A percentile compares a stretch with the other conserved stretches of the same genome.
Conservation (phyloP, 2,329 filamentous ascomycete species). For the Salinomyces thailandicus region DNA sequence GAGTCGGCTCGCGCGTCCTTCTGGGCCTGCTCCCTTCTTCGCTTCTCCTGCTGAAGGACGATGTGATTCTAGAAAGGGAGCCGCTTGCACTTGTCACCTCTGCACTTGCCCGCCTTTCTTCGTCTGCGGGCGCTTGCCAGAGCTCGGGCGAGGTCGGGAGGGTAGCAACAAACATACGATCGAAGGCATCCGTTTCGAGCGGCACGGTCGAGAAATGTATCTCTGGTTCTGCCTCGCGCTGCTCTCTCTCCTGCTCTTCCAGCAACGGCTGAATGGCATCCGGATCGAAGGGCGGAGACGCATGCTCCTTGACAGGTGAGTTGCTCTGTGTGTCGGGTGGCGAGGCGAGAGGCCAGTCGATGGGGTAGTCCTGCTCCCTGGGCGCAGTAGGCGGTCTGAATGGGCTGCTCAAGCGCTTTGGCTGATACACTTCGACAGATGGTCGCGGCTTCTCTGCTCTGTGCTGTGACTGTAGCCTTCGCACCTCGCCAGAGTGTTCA, state of each 20-base stretch:
- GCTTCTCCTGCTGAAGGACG: too few relatives aligned
- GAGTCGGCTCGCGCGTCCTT: slow-evolving; percentile 1
- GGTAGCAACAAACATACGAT: slow-evolving; percentile 24
- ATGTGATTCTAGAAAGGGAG: too few relatives aligned
- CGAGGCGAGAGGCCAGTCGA: slow-evolving; percentile 17
- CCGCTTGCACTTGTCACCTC: too few relatives aligned
- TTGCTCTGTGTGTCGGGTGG: slow-evolving; percentile 3
- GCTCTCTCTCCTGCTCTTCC: not conserved
- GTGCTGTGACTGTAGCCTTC: slow-evolving; percentile 1
- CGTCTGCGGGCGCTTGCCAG: not conserved
- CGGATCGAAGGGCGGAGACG: not conserved
- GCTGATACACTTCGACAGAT: slow-evolving; percentile 7
- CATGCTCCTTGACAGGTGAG: slow-evolving; percentile 7
- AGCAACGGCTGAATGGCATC: not conserved
- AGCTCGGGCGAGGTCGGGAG: slow-evolving; percentile 12
- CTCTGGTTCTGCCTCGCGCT: slow-evolving; percentile 7
- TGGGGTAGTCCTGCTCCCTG: slow-evolving; percentile 8
- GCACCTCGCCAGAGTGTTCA: slow-evolving; percentile 3
- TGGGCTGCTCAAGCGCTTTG: slow-evolving; percentile 1
- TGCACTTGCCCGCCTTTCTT: not conserved
- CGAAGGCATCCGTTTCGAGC: slow-evolving; percentile 22
- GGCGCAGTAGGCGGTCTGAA: not conserved
- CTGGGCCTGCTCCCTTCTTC: too few relatives aligned
- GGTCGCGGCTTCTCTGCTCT: not conserved
- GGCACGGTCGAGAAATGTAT: slow-evolving; percentile 12